Base-by-base conservation (phyloP, 495 filamentous ascomycete genomes). In the Daldinia decipiens region DNA sequence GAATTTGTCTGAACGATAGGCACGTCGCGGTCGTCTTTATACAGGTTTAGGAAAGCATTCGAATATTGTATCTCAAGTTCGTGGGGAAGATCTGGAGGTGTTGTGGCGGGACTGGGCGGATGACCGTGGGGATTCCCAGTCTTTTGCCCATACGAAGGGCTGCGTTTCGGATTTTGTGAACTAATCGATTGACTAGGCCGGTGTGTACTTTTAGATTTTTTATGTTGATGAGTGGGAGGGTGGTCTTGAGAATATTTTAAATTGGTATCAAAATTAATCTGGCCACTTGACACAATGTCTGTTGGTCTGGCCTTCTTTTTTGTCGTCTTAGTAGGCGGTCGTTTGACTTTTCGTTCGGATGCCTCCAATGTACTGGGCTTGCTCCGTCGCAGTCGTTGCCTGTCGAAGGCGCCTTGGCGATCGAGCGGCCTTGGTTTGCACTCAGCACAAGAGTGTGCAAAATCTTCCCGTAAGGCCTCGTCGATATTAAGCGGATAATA, bases 361-460 rank as follows among this genome's bases (percentile, higher is more conserved):
- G 63, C 70, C 72, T 85, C 89, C 84, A 76, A 85, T 77, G 79
- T 89, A 80, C 79, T 82, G 70, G 79, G 83, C 76, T 79, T 87
- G 58, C 77, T 73, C 26, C 72, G 80, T 72, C 79, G 79, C 26
- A 79, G 71, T 53, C 60, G 67, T 43, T 88, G 76, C 83, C 81
- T 89, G 82, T 92, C 88, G 70, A 88, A 83, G 38, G 95, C 95
- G 71, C 85, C 82, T 70, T 90, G 86, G 43, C 81, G 79, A 78
- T 98, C 92, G 71, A 97, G 73, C 47, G 74, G 74, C 68, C 93
- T 85, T 17, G 95, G 93, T 64, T 89, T 83, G 80, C 95, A 99
- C 66, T 95, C 93, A 59, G 86, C 86, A 81, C 95, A 99, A 71
- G 89, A 90, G 80, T 99, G 97, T 21, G 82, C 77, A 72, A 89